Conservation (phyloP, 176 grass and related monocot species). For the Juncus inflexus region DNA sequence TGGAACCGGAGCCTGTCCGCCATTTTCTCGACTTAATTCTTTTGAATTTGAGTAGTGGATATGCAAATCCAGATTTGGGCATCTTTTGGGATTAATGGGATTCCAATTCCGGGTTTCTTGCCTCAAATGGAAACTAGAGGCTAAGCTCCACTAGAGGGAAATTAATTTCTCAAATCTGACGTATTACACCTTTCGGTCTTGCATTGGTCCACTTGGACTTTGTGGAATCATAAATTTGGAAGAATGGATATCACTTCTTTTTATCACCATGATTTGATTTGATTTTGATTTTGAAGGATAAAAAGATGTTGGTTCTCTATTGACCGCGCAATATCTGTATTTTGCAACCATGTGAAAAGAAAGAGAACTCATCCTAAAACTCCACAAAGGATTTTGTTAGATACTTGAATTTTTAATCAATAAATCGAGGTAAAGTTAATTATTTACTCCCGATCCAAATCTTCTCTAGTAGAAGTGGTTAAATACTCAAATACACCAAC, state of each 20-base stretch:
- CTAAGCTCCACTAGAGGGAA: neutral
- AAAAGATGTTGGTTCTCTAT: no score
- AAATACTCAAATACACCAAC: no score
- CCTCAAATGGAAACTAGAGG: neutral
- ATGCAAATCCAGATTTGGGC: conserved; percentile 21
- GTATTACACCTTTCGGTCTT: neutral
- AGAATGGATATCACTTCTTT: neutral
- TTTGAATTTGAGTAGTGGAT: conserved; percentile 13
- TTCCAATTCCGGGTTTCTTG: neutral
- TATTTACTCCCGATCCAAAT: no score
- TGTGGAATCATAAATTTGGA: neutral
- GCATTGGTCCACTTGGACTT: neutral
- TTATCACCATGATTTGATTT: neutral
- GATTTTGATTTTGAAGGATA: no score
- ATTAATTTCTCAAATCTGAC: neutral
- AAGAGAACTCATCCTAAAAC: no score
- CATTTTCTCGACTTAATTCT: conserved; percentile 12
- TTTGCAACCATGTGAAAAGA: no score
- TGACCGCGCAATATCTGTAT: no score
- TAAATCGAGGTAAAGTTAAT: no score
- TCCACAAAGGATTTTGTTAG: no score
- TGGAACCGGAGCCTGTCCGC: conserved; percentile 24
- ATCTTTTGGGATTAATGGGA: conserved; percentile 9
- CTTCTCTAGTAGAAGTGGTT: no score
- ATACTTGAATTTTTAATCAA: no score